Evolutionary conservation across 495 filamentous ascomycete species (phyloP), one percentile per base, ranked within the genome.

Genomic region (Neurospora pannonica): DNA sequence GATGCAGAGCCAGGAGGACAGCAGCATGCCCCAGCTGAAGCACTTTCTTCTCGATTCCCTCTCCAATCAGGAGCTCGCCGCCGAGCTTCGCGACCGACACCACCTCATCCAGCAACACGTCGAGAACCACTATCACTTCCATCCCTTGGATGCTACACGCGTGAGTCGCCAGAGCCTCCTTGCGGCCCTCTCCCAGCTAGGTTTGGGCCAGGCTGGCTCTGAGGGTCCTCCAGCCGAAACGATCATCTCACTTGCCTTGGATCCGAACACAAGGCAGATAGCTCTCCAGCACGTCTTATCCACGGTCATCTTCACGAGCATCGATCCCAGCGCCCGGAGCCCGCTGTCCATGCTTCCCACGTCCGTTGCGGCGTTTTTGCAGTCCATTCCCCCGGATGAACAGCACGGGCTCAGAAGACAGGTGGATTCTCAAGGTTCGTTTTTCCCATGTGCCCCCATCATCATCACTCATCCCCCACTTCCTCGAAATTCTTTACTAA

Each of bases 251-350:
- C 72, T 84, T 28, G 77, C 78, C 2, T 46, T 81, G n/a, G 78
- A 79, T 13, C 78, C 78, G 28, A 72, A 70, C 21, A 81, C 73
- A 19, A 79, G 82, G 21, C 70, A 76, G 15, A 74, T 62, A 34
- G 81, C 79, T 21, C 79, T 83, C 11, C 78, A 77, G 43, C 79
- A 83, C 69, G 77, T 84, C 40, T 77, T 84, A 70, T 76, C 79
- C 5, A 74, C 74, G 38, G 76, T 82, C 37, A 31, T 77, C 19
- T 81, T 84, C 71, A 71, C 75, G 38, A 83, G 82, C 67, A 76
- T 81, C 71, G 74, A 79, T 24, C 72, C 78, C n/a, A 48, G 74
- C 48, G 72, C 77, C 17, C 71, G 67, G 0, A 77, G 81, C 42
- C 69, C 67, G 19, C 48, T 80, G 2, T 83, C 82, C 43, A 78